These are phyloP conservation scores for Apiotrichum gracile DNA, from an alignment of 1,284 basidiomycete species.

Conservation along the genomic window DNA sequence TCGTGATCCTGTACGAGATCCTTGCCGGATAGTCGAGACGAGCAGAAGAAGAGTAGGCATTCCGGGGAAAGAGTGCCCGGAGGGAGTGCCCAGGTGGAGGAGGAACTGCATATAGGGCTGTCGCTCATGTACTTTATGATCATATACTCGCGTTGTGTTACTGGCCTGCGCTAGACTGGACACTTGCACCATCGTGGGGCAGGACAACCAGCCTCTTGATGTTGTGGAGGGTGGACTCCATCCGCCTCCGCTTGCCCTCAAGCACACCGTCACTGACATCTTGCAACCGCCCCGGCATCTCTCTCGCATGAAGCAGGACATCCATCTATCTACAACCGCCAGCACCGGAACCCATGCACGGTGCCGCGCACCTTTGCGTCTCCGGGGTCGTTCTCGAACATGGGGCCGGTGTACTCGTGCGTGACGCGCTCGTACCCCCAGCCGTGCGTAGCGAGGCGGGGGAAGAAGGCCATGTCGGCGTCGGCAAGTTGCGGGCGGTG, in stretches of 20 bases:
- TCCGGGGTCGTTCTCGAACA: constrained; percentile 81
- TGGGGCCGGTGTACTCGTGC: constrained; percentile 64
- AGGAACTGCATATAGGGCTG: too few species aligned
- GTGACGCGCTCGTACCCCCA: constrained; percentile 74
- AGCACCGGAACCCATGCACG: constrained; percentile 58
- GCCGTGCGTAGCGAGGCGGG: constrained; percentile 49
- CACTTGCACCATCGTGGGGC: too few species aligned
- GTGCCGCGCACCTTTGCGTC: constrained; percentile 53
- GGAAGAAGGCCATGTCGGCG: constrained; percentile 79
- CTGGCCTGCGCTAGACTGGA: too few species aligned
- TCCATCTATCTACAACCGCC: constrained; percentile 17
- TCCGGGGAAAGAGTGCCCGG: neutral
- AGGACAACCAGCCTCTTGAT: too few species aligned
- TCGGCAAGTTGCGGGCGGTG: constrained; percentile 80
- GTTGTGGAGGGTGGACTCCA: too few species aligned
- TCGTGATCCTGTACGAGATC: constrained; percentile 1
- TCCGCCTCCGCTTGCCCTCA: too few species aligned
- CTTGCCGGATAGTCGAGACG: neutral
- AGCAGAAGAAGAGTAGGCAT: too few species aligned
- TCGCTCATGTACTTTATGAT: too few species aligned
- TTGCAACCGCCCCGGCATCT: neutral
- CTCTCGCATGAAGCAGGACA: too few species aligned
- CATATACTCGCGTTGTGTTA: too few species aligned
- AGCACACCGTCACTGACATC: neutral
- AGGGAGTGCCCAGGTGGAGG: too few species aligned